Conservation (phyloP, 805 yeast species). For the Scheffersomyces spartinae region DNA sequence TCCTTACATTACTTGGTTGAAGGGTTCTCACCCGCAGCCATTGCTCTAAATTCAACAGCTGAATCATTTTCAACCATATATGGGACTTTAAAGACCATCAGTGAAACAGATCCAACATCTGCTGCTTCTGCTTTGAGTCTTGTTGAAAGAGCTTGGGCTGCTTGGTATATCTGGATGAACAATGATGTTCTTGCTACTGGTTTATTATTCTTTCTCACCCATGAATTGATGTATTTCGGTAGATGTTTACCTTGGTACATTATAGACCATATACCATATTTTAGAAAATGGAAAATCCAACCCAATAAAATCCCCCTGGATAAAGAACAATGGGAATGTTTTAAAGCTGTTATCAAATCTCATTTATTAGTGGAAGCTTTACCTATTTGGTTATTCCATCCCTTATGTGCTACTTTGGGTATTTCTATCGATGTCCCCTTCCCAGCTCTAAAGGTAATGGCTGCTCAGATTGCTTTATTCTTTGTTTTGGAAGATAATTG, state of each 20-base stretch:
- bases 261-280: slow-evolving; percentile 41
- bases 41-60: no score
- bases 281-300: slow-evolving; percentile 43
- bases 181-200: slow-evolving; percentile 51
- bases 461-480: slow-evolving; percentile 34
- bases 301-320: slow-evolving; percentile 39
- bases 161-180: slow-evolving; percentile 42
- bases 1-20: no score
- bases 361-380: slow-evolving; percentile 49
- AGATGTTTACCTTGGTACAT: slow-evolving; percentile 50
- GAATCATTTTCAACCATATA: no score
- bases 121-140: no score
- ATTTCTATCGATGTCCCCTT: slow-evolving; percentile 42
- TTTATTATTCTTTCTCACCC: slow-evolving; percentile 39
- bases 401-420: slow-evolving; percentile 37
- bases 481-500: slow-evolving; percentile 45
- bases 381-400: slow-evolving; percentile 56
- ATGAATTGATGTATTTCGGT: slow-evolving; percentile 47
- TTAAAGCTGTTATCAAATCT: slow-evolving; percentile 43
- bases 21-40: no score
- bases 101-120: no score
- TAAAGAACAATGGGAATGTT: slow-evolving; percentile 52
- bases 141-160: slow-evolving; percentile 40
- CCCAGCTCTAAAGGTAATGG: slow-evolving; percentile 32
- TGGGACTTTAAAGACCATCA: no score